Evolutionary conservation across 805 yeast species (phyloP).

Genomic region (Candida nanaspora): DNA sequence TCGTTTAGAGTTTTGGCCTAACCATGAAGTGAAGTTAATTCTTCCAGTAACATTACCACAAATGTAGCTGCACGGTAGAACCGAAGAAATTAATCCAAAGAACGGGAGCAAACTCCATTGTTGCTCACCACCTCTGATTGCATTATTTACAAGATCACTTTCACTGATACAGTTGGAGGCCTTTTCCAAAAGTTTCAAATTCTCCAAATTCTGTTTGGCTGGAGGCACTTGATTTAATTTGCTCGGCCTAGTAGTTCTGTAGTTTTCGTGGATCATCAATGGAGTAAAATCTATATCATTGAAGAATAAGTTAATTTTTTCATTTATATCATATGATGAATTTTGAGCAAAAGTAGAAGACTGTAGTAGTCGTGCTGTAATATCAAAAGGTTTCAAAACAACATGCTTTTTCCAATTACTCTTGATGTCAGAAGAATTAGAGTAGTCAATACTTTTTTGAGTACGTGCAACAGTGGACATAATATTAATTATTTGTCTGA

Average conservation of each 20-base stretch:
- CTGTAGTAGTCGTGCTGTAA: slow-evolving; percentile 58
- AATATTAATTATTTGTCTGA: slow-evolving; percentile 87
- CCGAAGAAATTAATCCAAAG: slow-evolving; percentile 82
- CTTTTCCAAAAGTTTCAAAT: slow-evolving; percentile 54
- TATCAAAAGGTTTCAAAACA: slow-evolving; percentile 89
- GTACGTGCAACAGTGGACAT: slow-evolving; percentile 80
- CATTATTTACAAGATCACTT: slow-evolving; percentile 73
- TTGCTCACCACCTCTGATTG: slow-evolving; percentile 86
- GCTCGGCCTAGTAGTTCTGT: slow-evolving; percentile 58
- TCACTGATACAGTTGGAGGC: slow-evolving; percentile 88
- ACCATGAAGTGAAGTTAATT: slow-evolving; percentile 74
- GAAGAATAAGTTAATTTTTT: slow-evolving; percentile 82
- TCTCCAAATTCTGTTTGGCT: slow-evolving; percentile 36
- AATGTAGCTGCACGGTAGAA: slow-evolving; percentile 67
- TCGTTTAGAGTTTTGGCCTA: slow-evolving; percentile 84
- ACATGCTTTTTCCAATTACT: slow-evolving; percentile 83
- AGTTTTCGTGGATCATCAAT: slow-evolving; percentile 93
- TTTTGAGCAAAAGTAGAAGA: slow-evolving; percentile 51
- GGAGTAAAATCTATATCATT: slow-evolving; percentile 94
- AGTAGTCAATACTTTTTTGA: slow-evolving; percentile 51
- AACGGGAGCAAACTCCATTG: slow-evolving; percentile 91
- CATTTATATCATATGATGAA: slow-evolving; percentile 55
- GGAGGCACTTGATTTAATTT: slow-evolving; percentile 9
- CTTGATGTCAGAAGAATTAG: slow-evolving; percentile 55
- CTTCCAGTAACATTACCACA: slow-evolving; percentile 67